A percentile compares a stretch with the other conserved stretches of the same genome.
Conservation (phyloP, 495 filamentous ascomycete species). For the Jackrogersella multiformis region DNA sequence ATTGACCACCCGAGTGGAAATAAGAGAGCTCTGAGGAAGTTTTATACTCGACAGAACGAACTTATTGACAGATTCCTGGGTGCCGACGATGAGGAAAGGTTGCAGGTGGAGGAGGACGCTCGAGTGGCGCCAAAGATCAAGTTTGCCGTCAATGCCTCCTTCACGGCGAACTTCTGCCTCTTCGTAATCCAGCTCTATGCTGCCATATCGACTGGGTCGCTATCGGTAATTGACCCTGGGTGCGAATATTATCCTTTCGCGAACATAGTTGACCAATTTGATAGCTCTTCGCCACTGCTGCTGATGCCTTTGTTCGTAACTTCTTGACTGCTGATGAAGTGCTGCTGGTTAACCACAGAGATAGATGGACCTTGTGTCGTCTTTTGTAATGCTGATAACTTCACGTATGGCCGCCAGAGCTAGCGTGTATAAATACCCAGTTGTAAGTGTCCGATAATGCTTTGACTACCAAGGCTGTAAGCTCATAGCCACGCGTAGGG, state of each 20-base stretch:
- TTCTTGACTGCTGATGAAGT: constrained; percentile 32
- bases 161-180: constrained; percentile 61
- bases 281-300: constrained; percentile 65
- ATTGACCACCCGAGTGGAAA: constrained; percentile 56
- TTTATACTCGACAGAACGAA: constrained; percentile 64
- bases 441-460: constrained; percentile 45
- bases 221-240: constrained; percentile 49
- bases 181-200: constrained; percentile 69
- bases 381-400: constrained; percentile 64
- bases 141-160: constrained; percentile 64
- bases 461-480: constrained; percentile 7
- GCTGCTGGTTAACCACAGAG: constrained; percentile 34
- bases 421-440: constrained; percentile 66
- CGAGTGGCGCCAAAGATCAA: constrained; percentile 63
- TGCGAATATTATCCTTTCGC: constrained; percentile 23
- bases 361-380: constrained; percentile 67
- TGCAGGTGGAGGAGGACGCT: constrained; percentile 57
- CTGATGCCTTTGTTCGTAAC: constrained; percentile 62
- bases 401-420: constrained; percentile 61
- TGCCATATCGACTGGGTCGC: constrained; percentile 64
- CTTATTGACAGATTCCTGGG: constrained; percentile 65
- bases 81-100: constrained; percentile 61
- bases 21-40: constrained; percentile 58
- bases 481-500: constrained; percentile 50
- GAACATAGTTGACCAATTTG: constrained; percentile 35